These are phyloP conservation scores for Heritiera fomes DNA, from an alignment of 345 rosid genomes.

Conservation along the genomic window DNA sequence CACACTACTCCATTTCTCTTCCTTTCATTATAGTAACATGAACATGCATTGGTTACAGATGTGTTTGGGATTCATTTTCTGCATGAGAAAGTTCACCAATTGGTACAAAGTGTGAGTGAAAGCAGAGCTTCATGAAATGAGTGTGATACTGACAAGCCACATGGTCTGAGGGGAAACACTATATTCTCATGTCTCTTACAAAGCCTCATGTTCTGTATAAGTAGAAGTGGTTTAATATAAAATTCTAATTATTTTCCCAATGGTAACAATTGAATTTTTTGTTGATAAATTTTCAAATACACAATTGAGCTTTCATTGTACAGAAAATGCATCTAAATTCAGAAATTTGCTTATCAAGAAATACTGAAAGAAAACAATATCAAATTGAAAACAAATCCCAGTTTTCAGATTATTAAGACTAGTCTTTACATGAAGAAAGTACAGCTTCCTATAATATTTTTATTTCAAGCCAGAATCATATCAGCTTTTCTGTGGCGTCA, in stretches of 20 bases:
- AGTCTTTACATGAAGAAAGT: no score
- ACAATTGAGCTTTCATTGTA: not conserved
- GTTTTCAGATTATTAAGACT: no score
- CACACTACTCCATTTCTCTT: not conserved
- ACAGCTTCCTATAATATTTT: not conserved
- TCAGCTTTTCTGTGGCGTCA: not conserved
- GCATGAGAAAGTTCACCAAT: not conserved
- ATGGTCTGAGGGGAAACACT: no score
- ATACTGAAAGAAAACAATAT: not conserved
- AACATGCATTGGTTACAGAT: not conserved
- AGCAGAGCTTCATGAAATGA: not conserved
- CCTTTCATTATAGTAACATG: not conserved
- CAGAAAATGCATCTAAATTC: not conserved
- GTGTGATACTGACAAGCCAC: not conserved
- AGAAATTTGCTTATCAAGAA: not conserved
- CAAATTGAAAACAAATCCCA: not conserved
- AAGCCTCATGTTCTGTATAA: not conserved
- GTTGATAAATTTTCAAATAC: not conserved
- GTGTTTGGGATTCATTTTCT: not conserved
- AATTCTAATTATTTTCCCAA: not conserved
- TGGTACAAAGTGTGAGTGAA: not conserved
- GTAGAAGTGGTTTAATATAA: not conserved
- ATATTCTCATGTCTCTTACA: not conserved
- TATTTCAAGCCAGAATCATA: not conserved
- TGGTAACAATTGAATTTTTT: not conserved